phyloP scores from a whole-genome alignment of 1,284 basidiomycete genomes.

The Cutaneotrichosporon cyanovorans region DNA sequence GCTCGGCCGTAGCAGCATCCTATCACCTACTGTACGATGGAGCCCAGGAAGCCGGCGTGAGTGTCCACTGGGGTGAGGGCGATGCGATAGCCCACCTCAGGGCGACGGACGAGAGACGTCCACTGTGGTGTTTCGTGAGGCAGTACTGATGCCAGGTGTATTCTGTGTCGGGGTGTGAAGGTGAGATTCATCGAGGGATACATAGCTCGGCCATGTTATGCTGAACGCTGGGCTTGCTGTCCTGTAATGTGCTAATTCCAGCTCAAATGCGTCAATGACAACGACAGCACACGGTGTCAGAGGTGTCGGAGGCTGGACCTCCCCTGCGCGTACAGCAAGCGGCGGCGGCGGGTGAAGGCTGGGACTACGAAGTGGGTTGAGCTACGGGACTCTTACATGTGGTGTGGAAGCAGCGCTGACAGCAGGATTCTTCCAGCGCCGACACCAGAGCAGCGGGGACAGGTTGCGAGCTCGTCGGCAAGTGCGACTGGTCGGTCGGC shows the following conservation, averaged over 20 bases:
- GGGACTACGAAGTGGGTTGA: neutral
- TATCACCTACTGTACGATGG: too few species aligned
- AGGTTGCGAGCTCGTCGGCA: too few species aligned
- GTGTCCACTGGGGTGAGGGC: too few species aligned
- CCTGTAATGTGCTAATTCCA: neutral
- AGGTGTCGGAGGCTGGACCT: conserved; percentile 3
- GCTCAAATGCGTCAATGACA: conserved; percentile 5
- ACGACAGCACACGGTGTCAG: conserved; percentile 1
- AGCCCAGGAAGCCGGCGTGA: conserved; percentile 5
- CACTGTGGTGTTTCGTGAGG: too few species aligned
- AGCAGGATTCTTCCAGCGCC: neutral
- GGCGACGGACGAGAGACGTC: too few species aligned
- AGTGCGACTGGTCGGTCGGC: too few species aligned
- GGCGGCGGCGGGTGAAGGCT: neutral
- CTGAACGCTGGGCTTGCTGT: too few species aligned
- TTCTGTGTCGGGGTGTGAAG: conserved; percentile 7
- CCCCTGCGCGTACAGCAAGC: conserved; percentile 6
- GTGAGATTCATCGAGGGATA: neutral
- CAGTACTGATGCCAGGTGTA: conserved; percentile 1
- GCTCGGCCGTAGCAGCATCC: too few species aligned
- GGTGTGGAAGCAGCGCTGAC: too few species aligned
- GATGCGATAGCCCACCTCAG: neutral
- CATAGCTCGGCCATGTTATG: neutral
- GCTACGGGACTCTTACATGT: too few species aligned
- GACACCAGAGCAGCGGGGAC: neutral